Evolutionary conservation across 1,284 basidiomycete species (phyloP).

Genomic region (Singerocomus rubriflavus): DNA sequence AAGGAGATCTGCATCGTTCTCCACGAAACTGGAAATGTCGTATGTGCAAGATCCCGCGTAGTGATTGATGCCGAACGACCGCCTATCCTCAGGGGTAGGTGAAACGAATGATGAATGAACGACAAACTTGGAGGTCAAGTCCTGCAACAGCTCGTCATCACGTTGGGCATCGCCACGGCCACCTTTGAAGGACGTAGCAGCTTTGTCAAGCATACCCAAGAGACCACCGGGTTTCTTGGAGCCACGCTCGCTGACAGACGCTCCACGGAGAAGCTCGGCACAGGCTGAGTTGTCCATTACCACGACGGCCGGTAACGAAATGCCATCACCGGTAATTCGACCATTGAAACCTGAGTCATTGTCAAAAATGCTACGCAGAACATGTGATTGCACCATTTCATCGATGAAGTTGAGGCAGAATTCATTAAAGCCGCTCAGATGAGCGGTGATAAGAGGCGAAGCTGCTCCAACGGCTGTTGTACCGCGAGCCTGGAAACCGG

Average conservation of each 20-base stretch:
- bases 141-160: slow-evolving; percentile 73
- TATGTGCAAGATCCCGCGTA: slow-evolving; percentile 80
- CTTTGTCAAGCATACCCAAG: slow-evolving; percentile 75
- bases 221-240: slow-evolving; percentile 78
- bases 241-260: slow-evolving; percentile 57
- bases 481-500: slow-evolving; percentile 81
- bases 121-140: slow-evolving; percentile 70
- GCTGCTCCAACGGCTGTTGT: slow-evolving; percentile 57
- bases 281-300: slow-evolving; percentile 80
- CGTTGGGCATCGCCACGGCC: slow-evolving; percentile 71
- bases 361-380: slow-evolving; percentile 73
- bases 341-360: slow-evolving; percentile 65
- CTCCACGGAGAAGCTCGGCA: slow-evolving; percentile 81
- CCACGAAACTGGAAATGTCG: slow-evolving; percentile 72
- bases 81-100: slow-evolving; percentile 39
- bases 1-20: slow-evolving; percentile 81
- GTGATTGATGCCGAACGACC: slow-evolving; percentile 84
- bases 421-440: slow-evolving; percentile 84
- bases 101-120: slow-evolving; percentile 75
- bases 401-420: slow-evolving; percentile 86
- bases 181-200: slow-evolving; percentile 67
- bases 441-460: slow-evolving; percentile 69
- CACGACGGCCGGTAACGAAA: slow-evolving; percentile 63
- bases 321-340: slow-evolving; percentile 66
- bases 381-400: slow-evolving; percentile 81